These are phyloP conservation scores for Pythium vanterpoolii DNA, from an alignment of 352 stramenopile species.

Conservation along the genomic window DNA sequence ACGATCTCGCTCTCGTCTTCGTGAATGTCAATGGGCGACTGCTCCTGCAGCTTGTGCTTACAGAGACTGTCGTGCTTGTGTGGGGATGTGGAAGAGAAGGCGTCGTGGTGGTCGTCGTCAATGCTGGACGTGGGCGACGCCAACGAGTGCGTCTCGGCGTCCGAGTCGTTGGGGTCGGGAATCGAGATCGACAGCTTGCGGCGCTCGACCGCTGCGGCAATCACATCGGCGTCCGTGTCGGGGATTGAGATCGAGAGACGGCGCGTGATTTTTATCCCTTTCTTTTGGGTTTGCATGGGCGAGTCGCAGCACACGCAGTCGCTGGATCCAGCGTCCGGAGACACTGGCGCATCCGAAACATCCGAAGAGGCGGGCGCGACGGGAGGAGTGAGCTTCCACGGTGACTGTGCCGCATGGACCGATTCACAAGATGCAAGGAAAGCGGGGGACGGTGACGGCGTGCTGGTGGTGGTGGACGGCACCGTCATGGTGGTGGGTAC, in stretches of 20 bases:
- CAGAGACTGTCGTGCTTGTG: not conserved
- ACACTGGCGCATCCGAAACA: not conserved
- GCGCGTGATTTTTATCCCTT: not conserved
- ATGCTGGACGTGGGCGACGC: conserved; percentile 6
- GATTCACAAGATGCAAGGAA: not conserved
- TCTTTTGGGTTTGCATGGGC: not conserved
- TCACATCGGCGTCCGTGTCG: conserved; percentile 6
- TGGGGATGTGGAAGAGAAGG: not conserved
- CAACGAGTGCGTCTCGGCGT: conserved; percentile 16
- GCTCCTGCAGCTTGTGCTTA: conserved; percentile 13
- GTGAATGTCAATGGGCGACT: conserved; percentile 58
- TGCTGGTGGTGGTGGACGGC: not conserved
- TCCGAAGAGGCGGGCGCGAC: not conserved
- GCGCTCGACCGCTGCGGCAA: conserved; percentile 2
- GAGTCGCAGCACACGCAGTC: conserved; percentile 11
- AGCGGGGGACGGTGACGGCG: too few species aligned
- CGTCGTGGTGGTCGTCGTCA: not conserved
- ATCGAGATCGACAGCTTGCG: not conserved
- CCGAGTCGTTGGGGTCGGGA: conserved; percentile 6
- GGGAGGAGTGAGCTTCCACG: not conserved
- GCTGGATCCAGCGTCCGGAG: not conserved
- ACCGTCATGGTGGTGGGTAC: not conserved
- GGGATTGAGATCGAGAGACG: not conserved
- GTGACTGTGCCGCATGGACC: conserved; percentile 1
- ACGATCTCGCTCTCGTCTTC: conserved; percentile 25